phyloP scores from a whole-genome alignment of 1,284 basidiomycete species.

The Schizophyllum commune region DNA sequence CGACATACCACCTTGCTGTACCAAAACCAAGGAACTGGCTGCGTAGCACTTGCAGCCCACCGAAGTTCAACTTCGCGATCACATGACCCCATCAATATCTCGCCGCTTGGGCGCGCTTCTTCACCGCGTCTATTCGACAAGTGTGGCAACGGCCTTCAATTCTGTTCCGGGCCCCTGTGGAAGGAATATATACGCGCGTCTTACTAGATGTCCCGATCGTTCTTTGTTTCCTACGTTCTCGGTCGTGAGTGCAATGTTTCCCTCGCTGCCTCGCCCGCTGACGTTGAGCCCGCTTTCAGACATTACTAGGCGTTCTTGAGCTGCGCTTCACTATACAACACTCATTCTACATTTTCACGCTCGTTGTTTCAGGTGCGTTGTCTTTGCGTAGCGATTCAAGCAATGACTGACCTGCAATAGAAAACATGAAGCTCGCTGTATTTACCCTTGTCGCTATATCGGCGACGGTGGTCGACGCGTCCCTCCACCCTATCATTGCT shows the following conservation, averaged over 20 bases:
- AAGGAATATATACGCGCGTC: not conserved
- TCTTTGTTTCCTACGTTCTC: too few relatives aligned
- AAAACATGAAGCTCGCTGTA: not conserved
- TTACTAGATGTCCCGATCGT: too few relatives aligned
- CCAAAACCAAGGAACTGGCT: too few relatives aligned
- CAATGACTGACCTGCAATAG: not conserved
- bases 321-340: too few relatives aligned
- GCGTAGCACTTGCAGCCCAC: too few relatives aligned
- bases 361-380: not conserved
- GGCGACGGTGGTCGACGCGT: not conserved
- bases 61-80: not conserved
- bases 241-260: too few relatives aligned
- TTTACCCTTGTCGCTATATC: not conserved
- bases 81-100: not conserved
- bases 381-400: not conserved
- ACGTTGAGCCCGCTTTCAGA: too few relatives aligned
- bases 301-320: too few relatives aligned
- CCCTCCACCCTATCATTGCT: not conserved
- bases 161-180: not conserved
- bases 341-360: not conserved
- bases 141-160: not conserved
- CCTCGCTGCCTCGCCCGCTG: too few relatives aligned
- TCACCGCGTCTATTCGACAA: not conserved
- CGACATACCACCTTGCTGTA: too few relatives aligned
- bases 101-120: not conserved